Base-by-base conservation (phyloP, 2,329 filamentous ascomycete species). In the Coleophoma cylindrospora region DNA sequence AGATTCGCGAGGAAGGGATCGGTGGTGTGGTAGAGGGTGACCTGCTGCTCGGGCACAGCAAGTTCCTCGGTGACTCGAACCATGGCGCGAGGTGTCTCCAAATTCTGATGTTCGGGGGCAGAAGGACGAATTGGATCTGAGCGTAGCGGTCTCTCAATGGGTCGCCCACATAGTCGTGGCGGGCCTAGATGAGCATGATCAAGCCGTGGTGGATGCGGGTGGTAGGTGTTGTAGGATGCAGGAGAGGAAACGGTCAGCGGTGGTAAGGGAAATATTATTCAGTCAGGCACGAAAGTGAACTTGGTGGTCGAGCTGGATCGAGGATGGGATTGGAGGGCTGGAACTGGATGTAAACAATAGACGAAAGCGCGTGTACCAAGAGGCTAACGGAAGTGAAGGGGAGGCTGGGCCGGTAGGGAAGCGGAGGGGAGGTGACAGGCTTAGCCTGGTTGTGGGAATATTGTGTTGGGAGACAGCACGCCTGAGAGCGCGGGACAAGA, bases 21-120 rank as follows among this genome's bases (percentile, higher is more conserved):
- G 67, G 84, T 86, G 61, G 90, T 84, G 72, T 95, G 87, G 77
- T 95, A 97, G 63, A 96, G 87, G 65, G 82, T 84, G 68, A 96
- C 81, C 67, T 87, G 79, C 68, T 92, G 87, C 67, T 87, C 78
- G 68, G 89, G 86, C 68, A 96, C 79, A 64, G 83, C 74, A 74
- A 91, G 80, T 70, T 89, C 85, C 59, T 86, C 83, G 62, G 82
- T 86, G 68, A 92, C 80, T 73, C 86, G 83, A 74, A 92, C 89
- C 91, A 96, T 96, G 72, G 72, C 77, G n/a, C 21, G 27, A 14
- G 13, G n/a, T 40, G 8, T 19, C 21, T 21, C 3, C 11, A 11
- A n/a, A 6, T 27, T 40, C 43, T 27, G 48, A 40, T 40, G 45
- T 19, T 47, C 34, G 32, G 17, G 40, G 33, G 12, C 17, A 34